Conservation (phyloP, 2,329 filamentous ascomycete genomes). For the Pseudogymnoascus sp. region DNA sequence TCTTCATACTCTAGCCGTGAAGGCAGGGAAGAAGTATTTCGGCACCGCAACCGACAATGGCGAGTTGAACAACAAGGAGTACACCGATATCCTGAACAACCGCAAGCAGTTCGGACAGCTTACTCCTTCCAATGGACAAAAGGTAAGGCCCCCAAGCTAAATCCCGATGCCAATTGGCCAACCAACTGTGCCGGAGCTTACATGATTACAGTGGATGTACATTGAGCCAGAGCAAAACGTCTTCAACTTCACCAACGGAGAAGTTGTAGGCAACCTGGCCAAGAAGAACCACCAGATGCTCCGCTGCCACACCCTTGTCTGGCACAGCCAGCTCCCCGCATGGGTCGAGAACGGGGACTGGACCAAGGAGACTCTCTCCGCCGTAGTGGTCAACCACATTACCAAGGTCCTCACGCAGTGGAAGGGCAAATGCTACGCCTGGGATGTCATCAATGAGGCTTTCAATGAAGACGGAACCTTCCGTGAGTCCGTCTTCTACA, state of each 20-base stretch:
- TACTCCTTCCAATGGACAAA: constrained; percentile 55
- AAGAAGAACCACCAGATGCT: constrained; percentile 42
- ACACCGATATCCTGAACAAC: constrained; percentile 46
- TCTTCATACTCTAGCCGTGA: constrained; percentile 37
- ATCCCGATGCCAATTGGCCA: constrained; percentile 21
- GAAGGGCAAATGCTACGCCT: constrained; percentile 51
- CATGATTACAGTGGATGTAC: constrained; percentile 41
- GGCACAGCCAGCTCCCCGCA: constrained; percentile 43
- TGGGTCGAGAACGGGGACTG: constrained; percentile 45
- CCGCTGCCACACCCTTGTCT: constrained; percentile 53
- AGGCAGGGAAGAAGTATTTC: constrained; percentile 46
- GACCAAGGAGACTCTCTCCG: constrained; percentile 48
- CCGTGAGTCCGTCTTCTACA: constrained; percentile 45
- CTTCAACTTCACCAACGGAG: constrained; percentile 51
- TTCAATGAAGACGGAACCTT: constrained; percentile 48
- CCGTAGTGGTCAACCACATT: constrained; percentile 51
- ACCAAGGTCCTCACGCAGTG: constrained; percentile 48
- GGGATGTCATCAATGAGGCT: constrained; percentile 60
- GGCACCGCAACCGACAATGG: constrained; percentile 50
- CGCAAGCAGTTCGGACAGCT: constrained; percentile 53
- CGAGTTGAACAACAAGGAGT: constrained; percentile 44
- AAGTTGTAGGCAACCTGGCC: constrained; percentile 42
- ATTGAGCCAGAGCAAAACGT: constrained; percentile 47
- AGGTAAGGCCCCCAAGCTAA: constrained; percentile 29
- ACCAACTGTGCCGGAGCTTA: neutral